Base-by-base conservation (phyloP, 129 eudicot genomes). In the Ambrosia trifida region DNA sequence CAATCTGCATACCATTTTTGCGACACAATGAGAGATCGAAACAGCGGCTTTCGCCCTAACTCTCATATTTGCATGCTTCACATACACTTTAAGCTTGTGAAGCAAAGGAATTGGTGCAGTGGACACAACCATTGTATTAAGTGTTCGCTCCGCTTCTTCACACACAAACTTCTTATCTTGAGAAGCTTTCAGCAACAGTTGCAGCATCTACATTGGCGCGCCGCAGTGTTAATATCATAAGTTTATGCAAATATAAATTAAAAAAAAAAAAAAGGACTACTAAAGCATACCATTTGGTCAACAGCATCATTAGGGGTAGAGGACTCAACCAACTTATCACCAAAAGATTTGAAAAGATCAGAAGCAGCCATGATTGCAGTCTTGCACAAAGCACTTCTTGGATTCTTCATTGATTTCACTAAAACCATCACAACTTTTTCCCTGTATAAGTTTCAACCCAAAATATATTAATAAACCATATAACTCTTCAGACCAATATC, bases 131-230 rank as follows among this genome's bases (percentile, higher is more conserved):
- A 94, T 85, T 80, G 85, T 74, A 53, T 79, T 84, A 2, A 94
- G 69, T 72, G 98, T 76, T 73, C 70, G 87, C 20, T 89, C 96
- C 65, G 98, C 98, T 79, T 94, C 98, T 72, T 94, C 98, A 79
- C 97, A 89, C 66, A 94, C 98, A 85, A 94, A 94, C 57, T 78
- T 90, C 47, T 94, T 94, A 53, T 94, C 98, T 60, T 94, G 98
- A 20, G 89, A 85, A 79, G 98, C 97, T 82, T 94, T 94, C 11
- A 94, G 79, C 79, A 94, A 57, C 38, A 89, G 75, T 69, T 94
- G 98, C 57, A 89, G 85, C 64, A 94, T 74, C 98, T 94, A 95
- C 46, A 92, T 57, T 4, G 6, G 20, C 57, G 65, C 11, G 61
- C 1, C 4, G 36, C 11, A 10, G 17, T 9, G 20, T 31, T 31